phyloP scores from a whole-genome alignment of 768 basidiomycete genomes.

The Leucocoprinus birnbaumii region DNA sequence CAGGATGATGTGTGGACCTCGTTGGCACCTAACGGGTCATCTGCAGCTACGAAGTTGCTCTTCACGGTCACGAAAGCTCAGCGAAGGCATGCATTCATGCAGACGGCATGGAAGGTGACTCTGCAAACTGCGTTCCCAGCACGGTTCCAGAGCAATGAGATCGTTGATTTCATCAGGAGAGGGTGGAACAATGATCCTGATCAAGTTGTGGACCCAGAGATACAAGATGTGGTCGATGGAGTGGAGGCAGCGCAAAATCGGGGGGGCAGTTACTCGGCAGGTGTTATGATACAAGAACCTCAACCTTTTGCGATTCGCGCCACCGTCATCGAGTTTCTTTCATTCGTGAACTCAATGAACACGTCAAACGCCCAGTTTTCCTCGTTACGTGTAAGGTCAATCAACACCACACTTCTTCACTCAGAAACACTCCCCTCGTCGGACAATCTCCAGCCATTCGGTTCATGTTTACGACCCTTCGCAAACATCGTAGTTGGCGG shows the following conservation, averaged over 20 bases:
- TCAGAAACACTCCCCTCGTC: slow-evolving; percentile 10
- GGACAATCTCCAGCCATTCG: slow-evolving; percentile 1
- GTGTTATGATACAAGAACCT: slow-evolving; percentile 7
- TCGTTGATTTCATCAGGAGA: slow-evolving; percentile 10
- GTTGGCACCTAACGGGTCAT: slow-evolving; percentile 9
- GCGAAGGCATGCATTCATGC: slow-evolving; percentile 12
- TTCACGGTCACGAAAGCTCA: slow-evolving; percentile 14
- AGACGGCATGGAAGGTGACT: slow-evolving; percentile 9
- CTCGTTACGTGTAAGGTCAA: slow-evolving; percentile 2
- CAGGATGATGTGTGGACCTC: slow-evolving; percentile 10
- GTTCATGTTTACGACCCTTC: slow-evolving; percentile 7
- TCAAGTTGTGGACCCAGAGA: slow-evolving; percentile 7
- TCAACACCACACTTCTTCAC: slow-evolving; percentile 11
- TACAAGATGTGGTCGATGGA: slow-evolving; percentile 5
- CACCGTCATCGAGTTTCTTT: slow-evolving; percentile 11
- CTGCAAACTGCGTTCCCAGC: slow-evolving; percentile 5
- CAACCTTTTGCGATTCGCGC: slow-evolving; percentile 7
- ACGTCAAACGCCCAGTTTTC: neutral
- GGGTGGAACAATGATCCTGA: slow-evolving; percentile 9
- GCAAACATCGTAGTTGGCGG: slow-evolving; percentile 12
- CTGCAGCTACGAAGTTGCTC: slow-evolving; percentile 15
- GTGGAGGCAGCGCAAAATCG: slow-evolving; percentile 9
- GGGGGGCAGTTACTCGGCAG: slow-evolving; percentile 6
- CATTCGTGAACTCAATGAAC: neutral
- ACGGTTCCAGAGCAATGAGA: slow-evolving; percentile 8